Base-by-base conservation (phyloP, 192 early-diverging fungal genomes). In the Entophlyctis helioformis region DNA sequence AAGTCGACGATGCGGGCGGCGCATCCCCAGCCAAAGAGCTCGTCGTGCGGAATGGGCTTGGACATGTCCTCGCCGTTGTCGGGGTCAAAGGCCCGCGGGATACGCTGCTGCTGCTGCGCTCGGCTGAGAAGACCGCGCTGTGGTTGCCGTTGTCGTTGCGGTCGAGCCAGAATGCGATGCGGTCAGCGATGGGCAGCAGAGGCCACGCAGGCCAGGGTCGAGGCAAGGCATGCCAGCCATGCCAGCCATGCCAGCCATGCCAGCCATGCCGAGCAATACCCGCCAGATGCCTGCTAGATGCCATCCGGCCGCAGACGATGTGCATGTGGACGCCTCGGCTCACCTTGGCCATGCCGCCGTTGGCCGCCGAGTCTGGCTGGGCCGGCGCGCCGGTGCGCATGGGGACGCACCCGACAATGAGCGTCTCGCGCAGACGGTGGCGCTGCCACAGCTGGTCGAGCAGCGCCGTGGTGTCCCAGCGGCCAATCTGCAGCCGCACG, bases 11-110 rank as follows among this genome's bases (percentile, higher is more conserved):
- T 52, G 7, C 57, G 51, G 13, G 63, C 63, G 20, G 58, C 53
- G 13, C 71, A 69, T 23, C 74, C 76, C 27, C 67, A 64, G 7
- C 69, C 68, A 24, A 65, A 57, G 45, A 81, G 69, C 39, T 83
- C 76, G 16, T 67, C 51, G n/a, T 63, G 56, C 23, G 72, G 51
- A 41, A 80, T 53, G 21, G 70, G 63, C 33, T 62, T 40, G 15
- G 39, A 33, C 15, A 36, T 42, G 18, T 54, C 34, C 26, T 41
- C 54, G 21, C 20, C 36, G 36, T 50, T 29, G n/a, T 16, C n/a
- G 1, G 16, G 26, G 19, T 28, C 27, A 20, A 20, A 9, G 18
- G 33, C 39, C 11, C 13, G 11, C 51, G 26, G 47, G 47, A 48
- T 18, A 39, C 12, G 5, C 18, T 40, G 31, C 47, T 20, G 6